Percentiles rank a stretch among this genome's conserved stretches.
Conservation (phyloP, 768 basidiomycete species). For the Russula earlei region DNA sequence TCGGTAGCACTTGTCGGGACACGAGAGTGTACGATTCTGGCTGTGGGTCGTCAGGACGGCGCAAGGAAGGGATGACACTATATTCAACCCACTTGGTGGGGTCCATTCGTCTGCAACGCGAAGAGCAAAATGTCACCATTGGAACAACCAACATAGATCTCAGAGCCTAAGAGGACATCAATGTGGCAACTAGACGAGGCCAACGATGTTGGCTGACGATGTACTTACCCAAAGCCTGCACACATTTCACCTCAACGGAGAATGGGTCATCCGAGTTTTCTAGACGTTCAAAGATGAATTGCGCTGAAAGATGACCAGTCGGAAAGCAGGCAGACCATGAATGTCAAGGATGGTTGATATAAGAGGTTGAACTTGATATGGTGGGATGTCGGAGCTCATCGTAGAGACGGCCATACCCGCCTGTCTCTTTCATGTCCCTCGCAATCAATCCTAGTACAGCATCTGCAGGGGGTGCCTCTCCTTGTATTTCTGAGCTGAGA, state of each 20-base stretch:
- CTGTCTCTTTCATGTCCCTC: not conserved
- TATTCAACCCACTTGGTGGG: constrained; percentile 30
- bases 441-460: no score
- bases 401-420: not conserved
- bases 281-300: constrained; percentile 19
- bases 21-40: constrained; percentile 23
- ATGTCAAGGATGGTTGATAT: constrained; percentile 29
- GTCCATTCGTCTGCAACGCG: constrained; percentile 51
- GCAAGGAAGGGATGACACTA: not conserved
- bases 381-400: constrained; percentile 44
- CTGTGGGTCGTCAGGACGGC: constrained; percentile 7
- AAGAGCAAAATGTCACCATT: constrained; percentile 82
- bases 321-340: constrained; percentile 14
- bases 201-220: not conserved
- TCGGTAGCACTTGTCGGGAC: constrained; percentile 47
- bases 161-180: constrained; percentile 43
- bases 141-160: constrained; percentile 79
- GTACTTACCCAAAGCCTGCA: constrained; percentile 24
- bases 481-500: not conserved
- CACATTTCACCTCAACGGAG: constrained; percentile 21
- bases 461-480: no score
- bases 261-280: constrained; percentile 16
- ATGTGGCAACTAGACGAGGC: constrained; percentile 1
- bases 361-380: constrained; percentile 47
- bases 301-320: not conserved